Base-by-base conservation (phyloP, 106 monocot species). In the Iris macrosiphon region DNA sequence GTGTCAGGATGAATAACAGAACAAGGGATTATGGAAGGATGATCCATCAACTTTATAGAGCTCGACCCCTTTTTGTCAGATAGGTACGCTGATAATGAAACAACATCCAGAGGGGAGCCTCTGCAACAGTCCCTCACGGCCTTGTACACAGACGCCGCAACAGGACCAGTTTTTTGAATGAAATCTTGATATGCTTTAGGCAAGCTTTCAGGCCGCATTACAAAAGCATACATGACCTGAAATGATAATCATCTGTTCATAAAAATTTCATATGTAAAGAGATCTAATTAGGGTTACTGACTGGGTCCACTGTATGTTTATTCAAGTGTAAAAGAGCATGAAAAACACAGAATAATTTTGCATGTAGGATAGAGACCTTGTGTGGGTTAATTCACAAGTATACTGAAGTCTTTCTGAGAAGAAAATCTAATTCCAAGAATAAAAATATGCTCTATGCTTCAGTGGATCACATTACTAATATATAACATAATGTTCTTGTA, bases 211-310 rank as follows among this genome's bases (percentile, higher is more conserved):
- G 93, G 93, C 7, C 87, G 59, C 93, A 93, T 93, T 24, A 93
- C 80, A 72, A 93, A 93, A 15, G 83, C 80, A 72, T 93, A 93
- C 93, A 93, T 93, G 25, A 93, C 77, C 93, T 93, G 73, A 53
- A 79, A 67, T 16, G 41, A 12, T n/a, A 12, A 9, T 3, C n/a
- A 31, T 20, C n/a, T 6, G 20, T 4, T 50, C 35, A 50, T 31
- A 16, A 49, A 29, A 52, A 30, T 22, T 43, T 17, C 4, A 33
- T 45, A 34, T 12, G 23, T n/a, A 24, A 43, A 33, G 15, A 26
- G 31, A 21, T 42, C 20, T 31, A 17, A 58, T n/a, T n/a, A n/a
- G n/a, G n/a, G n/a, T n/a, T n/a, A n/a, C n/a, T n/a, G n/a, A n/a
- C n/a, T n/a, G n/a, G n/a, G n/a, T n/a, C n/a, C n/a, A n/a, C n/a